Conservation (phyloP, 2,329 filamentous ascomycete species). For the Penicillium sp. region DNA sequence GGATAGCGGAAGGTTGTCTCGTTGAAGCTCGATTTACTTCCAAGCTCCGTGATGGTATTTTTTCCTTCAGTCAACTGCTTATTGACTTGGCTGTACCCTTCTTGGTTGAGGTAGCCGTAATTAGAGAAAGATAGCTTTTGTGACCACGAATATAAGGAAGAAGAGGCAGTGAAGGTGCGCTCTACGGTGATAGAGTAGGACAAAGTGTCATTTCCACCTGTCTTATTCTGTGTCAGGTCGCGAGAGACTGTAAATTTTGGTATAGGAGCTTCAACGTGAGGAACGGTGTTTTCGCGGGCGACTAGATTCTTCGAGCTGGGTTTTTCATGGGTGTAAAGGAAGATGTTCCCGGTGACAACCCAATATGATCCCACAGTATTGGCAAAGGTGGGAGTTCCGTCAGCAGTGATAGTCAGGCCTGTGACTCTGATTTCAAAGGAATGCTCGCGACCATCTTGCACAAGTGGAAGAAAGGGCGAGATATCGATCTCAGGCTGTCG, state of each 20-base stretch:
- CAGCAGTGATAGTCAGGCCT: slow-evolving; percentile 61
- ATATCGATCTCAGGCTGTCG: slow-evolving; percentile 81
- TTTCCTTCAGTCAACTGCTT: slow-evolving; percentile 55
- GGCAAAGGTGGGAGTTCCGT: slow-evolving; percentile 52
- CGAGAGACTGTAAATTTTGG: slow-evolving; percentile 54
- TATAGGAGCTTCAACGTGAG: slow-evolving; percentile 36
- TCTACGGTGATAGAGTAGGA: slow-evolving; percentile 59
- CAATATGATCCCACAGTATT: slow-evolving; percentile 66
- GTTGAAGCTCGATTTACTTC: slow-evolving; percentile 37
- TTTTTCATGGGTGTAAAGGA: slow-evolving; percentile 67
- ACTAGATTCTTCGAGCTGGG: slow-evolving; percentile 2
- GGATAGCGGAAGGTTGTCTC: slow-evolving; percentile 59
- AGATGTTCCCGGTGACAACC: slow-evolving; percentile 77
- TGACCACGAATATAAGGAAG: slow-evolving; percentile 55
- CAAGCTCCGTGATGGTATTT: slow-evolving; percentile 27
- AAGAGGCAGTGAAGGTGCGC: slow-evolving; percentile 57
- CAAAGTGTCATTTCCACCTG: slow-evolving; percentile 62
- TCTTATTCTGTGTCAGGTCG: slow-evolving; percentile 31
- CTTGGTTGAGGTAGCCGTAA: slow-evolving; percentile 55
- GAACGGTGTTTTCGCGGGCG: slow-evolving; percentile 15
- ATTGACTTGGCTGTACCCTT: slow-evolving; percentile 57
- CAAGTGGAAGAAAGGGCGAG: slow-evolving; percentile 69
- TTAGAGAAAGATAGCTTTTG: slow-evolving; percentile 62
- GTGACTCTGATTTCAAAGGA: slow-evolving; percentile 68
- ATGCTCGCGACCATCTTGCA: slow-evolving; percentile 67